These are phyloP conservation scores for Claviceps digitariae DNA, from an alignment of 2,329 filamentous ascomycete species.

Conservation along the genomic window DNA sequence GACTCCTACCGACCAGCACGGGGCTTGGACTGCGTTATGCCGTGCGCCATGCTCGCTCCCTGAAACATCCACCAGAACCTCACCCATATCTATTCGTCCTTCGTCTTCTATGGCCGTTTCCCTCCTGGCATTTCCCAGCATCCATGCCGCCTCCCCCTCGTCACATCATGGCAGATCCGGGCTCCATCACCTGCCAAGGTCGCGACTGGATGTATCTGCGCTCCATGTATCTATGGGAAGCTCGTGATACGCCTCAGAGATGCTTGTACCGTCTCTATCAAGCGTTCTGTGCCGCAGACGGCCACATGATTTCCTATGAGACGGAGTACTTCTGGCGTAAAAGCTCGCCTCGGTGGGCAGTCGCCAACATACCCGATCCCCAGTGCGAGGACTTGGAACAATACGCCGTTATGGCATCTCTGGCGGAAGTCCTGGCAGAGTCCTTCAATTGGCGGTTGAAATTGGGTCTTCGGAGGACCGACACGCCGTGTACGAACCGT, in stretches of 20 bases:
- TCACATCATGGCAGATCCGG: constrained; percentile 6
- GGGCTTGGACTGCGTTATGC: constrained; percentile 7
- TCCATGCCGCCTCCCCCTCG: constrained; percentile 7
- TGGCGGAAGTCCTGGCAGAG: constrained; percentile 11
- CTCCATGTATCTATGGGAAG: constrained; percentile 8
- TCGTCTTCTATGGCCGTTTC: constrained; percentile 7
- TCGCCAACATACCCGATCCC: constrained; percentile 10
- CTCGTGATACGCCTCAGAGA: constrained; percentile 14
- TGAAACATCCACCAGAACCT: constrained; percentile 1
- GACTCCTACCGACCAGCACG: constrained; percentile 6
- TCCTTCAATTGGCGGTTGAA: constrained; percentile 14
- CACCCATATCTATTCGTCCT: constrained; percentile 7
- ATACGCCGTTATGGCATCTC: constrained; percentile 12
- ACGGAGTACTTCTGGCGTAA: constrained; percentile 16
- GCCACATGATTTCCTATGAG: constrained; percentile 12
- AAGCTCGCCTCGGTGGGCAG: constrained; percentile 9
- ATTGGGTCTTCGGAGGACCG: constrained; percentile 9
- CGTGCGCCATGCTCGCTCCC: constrained; percentile 3
- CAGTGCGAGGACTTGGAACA: constrained; percentile 10
- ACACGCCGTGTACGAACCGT: not conserved
- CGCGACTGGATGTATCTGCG: constrained; percentile 7
- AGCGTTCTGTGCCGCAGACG: constrained; percentile 14
- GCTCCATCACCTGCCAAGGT: constrained; percentile 3
- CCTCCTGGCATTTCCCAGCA: constrained; percentile 6
- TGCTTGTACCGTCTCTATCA: constrained; percentile 17